Conservation (phyloP, 2,329 filamentous ascomycete species). For the Metarhizium rileyi region DNA sequence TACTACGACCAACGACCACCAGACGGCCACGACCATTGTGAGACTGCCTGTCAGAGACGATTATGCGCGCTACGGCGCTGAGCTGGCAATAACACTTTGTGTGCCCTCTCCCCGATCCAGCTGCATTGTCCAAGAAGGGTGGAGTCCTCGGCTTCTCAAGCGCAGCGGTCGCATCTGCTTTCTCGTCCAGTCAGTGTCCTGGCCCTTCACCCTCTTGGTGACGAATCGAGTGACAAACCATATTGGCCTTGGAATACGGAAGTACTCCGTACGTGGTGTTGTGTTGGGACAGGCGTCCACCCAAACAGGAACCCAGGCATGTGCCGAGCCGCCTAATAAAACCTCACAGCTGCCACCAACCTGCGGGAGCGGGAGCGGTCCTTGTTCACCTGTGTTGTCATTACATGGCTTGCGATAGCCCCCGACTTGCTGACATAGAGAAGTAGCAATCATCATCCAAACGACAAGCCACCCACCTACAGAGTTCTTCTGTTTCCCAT, state of each 20-base stretch:
- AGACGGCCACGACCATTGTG: too few species aligned
- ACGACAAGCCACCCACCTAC: too few species aligned
- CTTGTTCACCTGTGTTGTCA: background rate
- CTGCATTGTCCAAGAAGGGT: background rate
- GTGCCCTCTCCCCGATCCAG: background rate
- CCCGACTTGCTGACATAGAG: background rate
- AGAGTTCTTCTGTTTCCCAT: background rate
- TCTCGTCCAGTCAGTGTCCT: background rate
- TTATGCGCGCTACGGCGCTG: background rate
- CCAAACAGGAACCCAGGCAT: background rate
- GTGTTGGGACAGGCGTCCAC: background rate
- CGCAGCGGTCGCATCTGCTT: background rate
- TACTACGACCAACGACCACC: too few species aligned
- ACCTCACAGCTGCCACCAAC: background rate
- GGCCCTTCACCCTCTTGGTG: background rate
- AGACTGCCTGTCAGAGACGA: background rate
- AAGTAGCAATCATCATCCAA: background rate
- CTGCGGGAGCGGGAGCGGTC: too few species aligned
- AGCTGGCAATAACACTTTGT: background rate
- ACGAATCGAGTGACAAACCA: too few species aligned
- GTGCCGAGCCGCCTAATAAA: background rate
- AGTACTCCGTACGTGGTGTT: too few species aligned
- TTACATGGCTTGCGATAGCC: background rate
- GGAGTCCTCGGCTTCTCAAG: too few species aligned
- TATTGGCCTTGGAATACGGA: background rate